Conservation (phyloP, 495 filamentous ascomycete genomes). For the Pseudevernia furfuracea region DNA sequence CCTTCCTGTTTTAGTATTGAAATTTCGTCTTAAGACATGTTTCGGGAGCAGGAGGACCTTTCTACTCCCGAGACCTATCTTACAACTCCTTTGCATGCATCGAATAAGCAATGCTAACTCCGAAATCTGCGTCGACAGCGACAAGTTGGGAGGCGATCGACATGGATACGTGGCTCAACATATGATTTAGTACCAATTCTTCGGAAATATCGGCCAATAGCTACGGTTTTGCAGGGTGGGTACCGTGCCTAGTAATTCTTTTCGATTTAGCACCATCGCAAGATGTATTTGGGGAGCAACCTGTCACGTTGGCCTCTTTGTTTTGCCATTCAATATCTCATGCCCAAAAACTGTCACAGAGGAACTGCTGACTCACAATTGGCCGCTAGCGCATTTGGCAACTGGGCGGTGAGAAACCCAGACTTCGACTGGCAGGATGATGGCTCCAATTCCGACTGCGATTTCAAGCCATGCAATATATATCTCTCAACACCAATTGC, state of each 20-base stretch:
- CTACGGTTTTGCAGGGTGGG: slow-evolving; percentile 20
- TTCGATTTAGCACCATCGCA: not conserved
- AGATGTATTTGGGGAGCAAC: too few relatives aligned
- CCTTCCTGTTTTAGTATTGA: too few relatives aligned
- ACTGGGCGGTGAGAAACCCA: slow-evolving; percentile 29
- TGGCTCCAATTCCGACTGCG: slow-evolving; percentile 25
- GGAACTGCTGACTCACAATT: not conserved
- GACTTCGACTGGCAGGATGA: slow-evolving; percentile 29
- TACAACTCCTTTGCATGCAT: too few relatives aligned
- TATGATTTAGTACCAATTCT: slow-evolving; percentile 24
- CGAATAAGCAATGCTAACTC: too few relatives aligned
- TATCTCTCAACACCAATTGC: slow-evolving; percentile 24
- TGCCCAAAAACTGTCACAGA: not conserved
- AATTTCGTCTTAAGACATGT: too few relatives aligned
- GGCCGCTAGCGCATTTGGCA: slow-evolving; percentile 23
- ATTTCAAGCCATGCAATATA: slow-evolving; percentile 27
- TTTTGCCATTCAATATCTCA: not conserved
- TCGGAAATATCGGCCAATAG: slow-evolving; percentile 17
- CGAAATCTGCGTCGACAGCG: too few relatives aligned
- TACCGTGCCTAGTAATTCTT: not conserved
- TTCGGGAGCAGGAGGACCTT: too few relatives aligned
- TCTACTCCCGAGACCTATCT: too few relatives aligned
- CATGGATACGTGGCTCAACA: slow-evolving; percentile 27
- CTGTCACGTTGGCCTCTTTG: too few relatives aligned
- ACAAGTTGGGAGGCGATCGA: slow-evolving; percentile 25